phyloP scores from a whole-genome alignment of 1,139 yeast genomes.

The Suhomyces guaymorum region DNA sequence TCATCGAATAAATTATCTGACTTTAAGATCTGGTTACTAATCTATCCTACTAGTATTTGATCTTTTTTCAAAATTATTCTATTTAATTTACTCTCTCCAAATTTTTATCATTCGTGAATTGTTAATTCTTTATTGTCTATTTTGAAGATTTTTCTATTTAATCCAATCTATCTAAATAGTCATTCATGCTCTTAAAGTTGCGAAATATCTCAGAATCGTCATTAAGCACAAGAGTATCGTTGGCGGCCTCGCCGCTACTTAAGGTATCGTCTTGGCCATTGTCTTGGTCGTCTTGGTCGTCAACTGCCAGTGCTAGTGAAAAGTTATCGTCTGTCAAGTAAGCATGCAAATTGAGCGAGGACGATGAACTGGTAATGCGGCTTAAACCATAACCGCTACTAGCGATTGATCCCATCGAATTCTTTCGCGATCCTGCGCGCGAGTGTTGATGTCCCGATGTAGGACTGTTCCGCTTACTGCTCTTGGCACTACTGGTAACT shows the following conservation, averaged over 20 bases:
- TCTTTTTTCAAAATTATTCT: no score
- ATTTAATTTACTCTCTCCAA: no score
- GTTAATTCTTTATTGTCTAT: no score
- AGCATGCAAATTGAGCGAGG: constrained; percentile 47
- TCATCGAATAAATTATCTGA: no score
- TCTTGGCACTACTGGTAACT: constrained; percentile 6
- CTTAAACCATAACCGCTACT: constrained; percentile 29
- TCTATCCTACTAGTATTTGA: no score
- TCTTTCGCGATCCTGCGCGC: constrained; percentile 23
- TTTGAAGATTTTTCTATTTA: no score
- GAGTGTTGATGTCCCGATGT: constrained; percentile 7
- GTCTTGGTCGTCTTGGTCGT: constrained; percentile 6
- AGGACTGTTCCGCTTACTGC: constrained; percentile 10
- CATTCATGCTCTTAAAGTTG: constrained; percentile 25
- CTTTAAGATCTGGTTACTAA: no score
- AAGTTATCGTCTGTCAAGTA: constrained; percentile 41
- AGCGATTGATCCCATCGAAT: constrained; percentile 27
- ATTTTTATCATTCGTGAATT: no score
- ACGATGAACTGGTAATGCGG: constrained; percentile 43
- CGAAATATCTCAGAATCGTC: constrained; percentile 9
- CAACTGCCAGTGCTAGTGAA: constrained; percentile 12
- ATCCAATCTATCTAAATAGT: constrained; percentile 25
- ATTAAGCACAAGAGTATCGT: constrained; percentile 11
- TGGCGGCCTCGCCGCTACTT: no score
- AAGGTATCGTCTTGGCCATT: no score